Evolutionary conservation across 2,329 filamentous ascomycete species (phyloP).

Genomic region (Cordyceps farinosa): DNA sequence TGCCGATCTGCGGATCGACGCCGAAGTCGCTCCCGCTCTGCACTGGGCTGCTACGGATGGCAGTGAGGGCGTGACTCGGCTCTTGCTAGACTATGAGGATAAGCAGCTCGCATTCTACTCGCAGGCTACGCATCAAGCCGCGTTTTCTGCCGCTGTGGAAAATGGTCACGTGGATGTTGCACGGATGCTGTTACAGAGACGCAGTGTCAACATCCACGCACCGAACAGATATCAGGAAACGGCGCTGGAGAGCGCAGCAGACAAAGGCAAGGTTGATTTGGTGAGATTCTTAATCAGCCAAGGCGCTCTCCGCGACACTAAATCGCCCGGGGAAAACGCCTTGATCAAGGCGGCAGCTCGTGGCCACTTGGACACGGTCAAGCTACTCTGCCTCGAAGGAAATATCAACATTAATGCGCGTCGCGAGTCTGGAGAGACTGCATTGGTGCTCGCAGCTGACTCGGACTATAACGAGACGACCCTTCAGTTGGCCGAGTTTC

Average conservation of each 20-base stretch:
- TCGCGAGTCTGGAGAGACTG: background rate
- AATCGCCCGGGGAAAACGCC: background rate
- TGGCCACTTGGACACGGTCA: constrained; percentile 4
- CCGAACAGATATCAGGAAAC: background rate
- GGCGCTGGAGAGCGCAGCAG: constrained; percentile 8
- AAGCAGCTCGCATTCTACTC: constrained; percentile 4
- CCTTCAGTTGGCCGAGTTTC: background rate
- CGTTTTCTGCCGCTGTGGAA: constrained; percentile 4
- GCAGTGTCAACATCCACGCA: constrained; percentile 1
- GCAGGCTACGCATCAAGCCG: background rate
- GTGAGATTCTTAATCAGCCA: background rate
- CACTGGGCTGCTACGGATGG: constrained; percentile 10
- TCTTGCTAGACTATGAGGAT: constrained; percentile 8
- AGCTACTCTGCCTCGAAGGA: background rate
- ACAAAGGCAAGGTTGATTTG: constrained; percentile 6
- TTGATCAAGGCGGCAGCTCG: background rate
- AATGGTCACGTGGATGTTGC: background rate
- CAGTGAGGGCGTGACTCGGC: background rate
- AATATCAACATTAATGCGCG: background rate
- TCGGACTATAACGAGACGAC: background rate
- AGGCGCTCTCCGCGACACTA: background rate
- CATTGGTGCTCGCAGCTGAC: background rate
- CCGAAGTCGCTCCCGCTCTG: background rate
- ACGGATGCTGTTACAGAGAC: constrained; percentile 5
- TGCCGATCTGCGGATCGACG: constrained; percentile 8